phyloP scores from a whole-genome alignment of 1,139 yeast species.

The Diutina siamensis region DNA sequence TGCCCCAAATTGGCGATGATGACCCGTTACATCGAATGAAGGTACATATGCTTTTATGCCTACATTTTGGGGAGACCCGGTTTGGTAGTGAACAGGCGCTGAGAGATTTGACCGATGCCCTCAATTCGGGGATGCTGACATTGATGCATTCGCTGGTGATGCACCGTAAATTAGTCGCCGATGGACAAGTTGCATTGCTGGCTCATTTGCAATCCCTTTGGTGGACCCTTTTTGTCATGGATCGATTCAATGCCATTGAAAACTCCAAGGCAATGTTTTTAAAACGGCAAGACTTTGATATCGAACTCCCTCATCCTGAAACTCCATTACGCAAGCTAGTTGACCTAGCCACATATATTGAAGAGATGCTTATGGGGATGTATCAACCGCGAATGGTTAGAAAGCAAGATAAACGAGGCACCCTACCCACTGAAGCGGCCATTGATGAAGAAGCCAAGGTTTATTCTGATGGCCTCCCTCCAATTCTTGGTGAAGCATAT shows the following conservation, averaged over 20 bases:
- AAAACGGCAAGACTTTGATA: neutral
- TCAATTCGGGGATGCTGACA: slow-evolving; percentile 11
- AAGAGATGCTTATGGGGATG: neutral
- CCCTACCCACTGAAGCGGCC: neutral
- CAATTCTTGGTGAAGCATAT: neutral
- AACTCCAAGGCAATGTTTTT: neutral
- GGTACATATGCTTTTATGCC: slow-evolving; percentile 19
- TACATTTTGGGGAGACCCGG: slow-evolving; percentile 21
- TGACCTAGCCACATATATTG: neutral
- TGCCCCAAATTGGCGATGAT: slow-evolving; percentile 28
- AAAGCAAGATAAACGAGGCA: neutral
- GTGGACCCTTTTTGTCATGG: neutral
- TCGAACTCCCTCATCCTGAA: neutral
- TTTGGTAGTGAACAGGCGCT: slow-evolving; percentile 26
- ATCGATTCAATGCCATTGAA: neutral
- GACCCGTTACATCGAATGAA: slow-evolving; percentile 22
- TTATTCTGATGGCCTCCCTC: neutral
- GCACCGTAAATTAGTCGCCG: neutral
- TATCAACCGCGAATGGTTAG: neutral
- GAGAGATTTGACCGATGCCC: slow-evolving; percentile 24
- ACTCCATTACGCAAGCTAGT: neutral
- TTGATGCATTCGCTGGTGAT: neutral
- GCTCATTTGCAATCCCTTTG: neutral
- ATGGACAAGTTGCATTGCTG: neutral
- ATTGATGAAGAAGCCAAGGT: neutral